Percentiles rank a stretch among this genome's conserved stretches.
Conservation (phyloP, 352 stramenopile genomes). For the Pythium pyrilobum region DNA sequence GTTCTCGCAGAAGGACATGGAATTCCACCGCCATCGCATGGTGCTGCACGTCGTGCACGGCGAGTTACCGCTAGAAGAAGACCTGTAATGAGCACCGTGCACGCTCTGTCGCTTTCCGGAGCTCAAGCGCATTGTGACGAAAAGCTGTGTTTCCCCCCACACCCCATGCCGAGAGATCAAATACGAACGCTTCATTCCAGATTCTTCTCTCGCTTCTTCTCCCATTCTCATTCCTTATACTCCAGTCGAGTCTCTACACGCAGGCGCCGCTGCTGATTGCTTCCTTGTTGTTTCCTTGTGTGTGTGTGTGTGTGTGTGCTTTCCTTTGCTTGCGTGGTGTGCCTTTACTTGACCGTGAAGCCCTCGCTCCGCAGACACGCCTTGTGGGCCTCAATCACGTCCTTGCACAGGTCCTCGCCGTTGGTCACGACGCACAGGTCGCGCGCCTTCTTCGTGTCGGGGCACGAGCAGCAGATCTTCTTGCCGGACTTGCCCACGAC, state of each 20-base stretch:
- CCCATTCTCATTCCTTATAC: too few species aligned
- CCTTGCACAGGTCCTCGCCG: conserved; percentile 90
- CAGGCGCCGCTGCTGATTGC: too few species aligned
- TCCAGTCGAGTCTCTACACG: too few species aligned
- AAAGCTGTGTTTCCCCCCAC: too few species aligned
- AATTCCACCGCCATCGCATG: conserved; percentile 82
- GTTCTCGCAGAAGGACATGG: conserved; percentile 81
- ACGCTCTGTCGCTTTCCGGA: background rate
- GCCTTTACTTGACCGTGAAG: conserved; percentile 90
- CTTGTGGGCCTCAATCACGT: conserved; percentile 98
- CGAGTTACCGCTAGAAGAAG: conserved; percentile 56
- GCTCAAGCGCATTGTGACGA: too few species aligned
- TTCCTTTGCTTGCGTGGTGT: background rate
- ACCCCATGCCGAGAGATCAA: too few species aligned
- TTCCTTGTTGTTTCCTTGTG: too few species aligned
- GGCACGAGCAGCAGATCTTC: conserved; percentile 98
- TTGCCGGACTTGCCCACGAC: conserved; percentile 93
- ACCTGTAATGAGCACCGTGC: conserved; percentile 31
- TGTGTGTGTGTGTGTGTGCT: too few species aligned
- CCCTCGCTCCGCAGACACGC: conserved; percentile 93
- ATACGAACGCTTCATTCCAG: too few species aligned
- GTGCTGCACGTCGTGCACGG: conserved; percentile 65
- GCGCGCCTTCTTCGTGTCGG: conserved; percentile 93
- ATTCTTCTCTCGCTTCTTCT: too few species aligned
- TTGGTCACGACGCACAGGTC: conserved; percentile 91